Evolutionary conservation across 2,329 filamentous ascomycete genomes (phyloP).

Genomic region (Fusarium gaditjirri): DNA sequence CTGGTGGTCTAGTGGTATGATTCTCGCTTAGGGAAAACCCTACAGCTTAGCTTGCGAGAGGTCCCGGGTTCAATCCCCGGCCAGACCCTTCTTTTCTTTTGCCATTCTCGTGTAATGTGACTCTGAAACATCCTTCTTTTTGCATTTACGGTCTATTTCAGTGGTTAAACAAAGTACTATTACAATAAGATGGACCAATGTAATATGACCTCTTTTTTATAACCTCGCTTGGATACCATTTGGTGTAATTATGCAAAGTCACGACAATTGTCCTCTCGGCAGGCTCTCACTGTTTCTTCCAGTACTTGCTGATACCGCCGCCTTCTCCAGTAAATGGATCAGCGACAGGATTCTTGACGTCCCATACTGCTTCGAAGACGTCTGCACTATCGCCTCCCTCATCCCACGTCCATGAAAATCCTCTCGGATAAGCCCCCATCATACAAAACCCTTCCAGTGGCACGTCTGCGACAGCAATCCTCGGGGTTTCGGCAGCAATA

Average conservation of each 20-base stretch:
- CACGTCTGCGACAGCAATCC: background rate
- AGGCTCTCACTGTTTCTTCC: background rate
- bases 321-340: constrained; percentile 4
- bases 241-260: accelerated
- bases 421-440: constrained; percentile 14
- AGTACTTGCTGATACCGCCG: background rate
- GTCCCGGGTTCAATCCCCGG: constrained; percentile 60
- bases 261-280: accelerated
- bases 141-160: accelerated
- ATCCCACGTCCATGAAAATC: constrained; percentile 20
- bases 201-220: accelerated
- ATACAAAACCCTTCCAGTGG: constrained; percentile 15
- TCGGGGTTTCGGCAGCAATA: background rate
- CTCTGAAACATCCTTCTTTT: background rate
- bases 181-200: accelerated
- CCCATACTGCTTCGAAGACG: constrained; percentile 8
- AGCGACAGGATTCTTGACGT: background rate
- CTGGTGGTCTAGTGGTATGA: constrained; percentile 75
- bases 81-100: constrained; percentile 54
- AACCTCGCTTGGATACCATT: accelerated
- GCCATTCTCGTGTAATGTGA: accelerated
- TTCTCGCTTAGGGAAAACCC: constrained; percentile 73
- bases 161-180: accelerated
- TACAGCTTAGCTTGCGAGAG: constrained; percentile 53
- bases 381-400: constrained; percentile 9